phyloP scores from a whole-genome alignment of 1,284 basidiomycete species.

The Ceratorhiza oryzae-sativae region DNA sequence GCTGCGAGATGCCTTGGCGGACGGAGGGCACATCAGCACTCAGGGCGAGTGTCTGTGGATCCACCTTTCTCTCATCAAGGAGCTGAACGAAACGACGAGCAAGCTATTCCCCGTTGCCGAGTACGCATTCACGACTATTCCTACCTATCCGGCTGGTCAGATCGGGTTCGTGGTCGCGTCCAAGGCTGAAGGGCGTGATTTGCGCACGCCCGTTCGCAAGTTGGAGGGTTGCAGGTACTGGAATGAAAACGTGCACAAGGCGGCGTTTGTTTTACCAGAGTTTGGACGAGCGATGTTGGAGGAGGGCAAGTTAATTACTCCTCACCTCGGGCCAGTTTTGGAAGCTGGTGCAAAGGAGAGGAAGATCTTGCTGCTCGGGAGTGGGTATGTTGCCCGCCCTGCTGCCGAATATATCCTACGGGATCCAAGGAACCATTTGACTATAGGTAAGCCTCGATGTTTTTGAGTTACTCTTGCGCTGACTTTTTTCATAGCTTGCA shows the following conservation, averaged over 20 bases:
- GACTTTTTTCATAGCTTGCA: conserved; percentile 66
- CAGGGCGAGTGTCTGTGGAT: conserved; percentile 98
- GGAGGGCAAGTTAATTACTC: conserved; percentile 72
- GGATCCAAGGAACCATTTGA: conserved; percentile 82
- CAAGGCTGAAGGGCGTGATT: conserved; percentile 73
- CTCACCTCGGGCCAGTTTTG: conserved; percentile 67
- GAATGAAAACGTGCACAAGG: conserved; percentile 80
- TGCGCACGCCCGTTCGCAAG: conserved; percentile 73
- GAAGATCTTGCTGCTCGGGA: conserved; percentile 92
- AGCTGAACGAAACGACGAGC: conserved; percentile 76
- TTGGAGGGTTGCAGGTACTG: conserved; percentile 85
- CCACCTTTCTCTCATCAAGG: conserved; percentile 87
- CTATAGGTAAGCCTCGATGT: conserved; percentile 64
- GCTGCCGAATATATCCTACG: conserved; percentile 93
- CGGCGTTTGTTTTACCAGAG: conserved; percentile 91
- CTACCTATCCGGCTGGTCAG: conserved; percentile 96
- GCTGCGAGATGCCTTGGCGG: conserved; percentile 86
- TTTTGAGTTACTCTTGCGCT: conserved; percentile 1
- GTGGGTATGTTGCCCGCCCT: conserved; percentile 93
- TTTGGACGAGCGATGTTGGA: conserved; percentile 82
- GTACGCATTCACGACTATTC: conserved; percentile 97
- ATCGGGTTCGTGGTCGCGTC: conserved; percentile 96
- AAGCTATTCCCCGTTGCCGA: conserved; percentile 85
- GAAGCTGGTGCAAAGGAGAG: conserved; percentile 55
- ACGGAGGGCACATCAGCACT: conserved; percentile 93